Evolutionary conservation across 2,329 filamentous ascomycete species (phyloP), one percentile per base, ranked within the genome.

Genomic region (Botrytis sinoallii): DNA sequence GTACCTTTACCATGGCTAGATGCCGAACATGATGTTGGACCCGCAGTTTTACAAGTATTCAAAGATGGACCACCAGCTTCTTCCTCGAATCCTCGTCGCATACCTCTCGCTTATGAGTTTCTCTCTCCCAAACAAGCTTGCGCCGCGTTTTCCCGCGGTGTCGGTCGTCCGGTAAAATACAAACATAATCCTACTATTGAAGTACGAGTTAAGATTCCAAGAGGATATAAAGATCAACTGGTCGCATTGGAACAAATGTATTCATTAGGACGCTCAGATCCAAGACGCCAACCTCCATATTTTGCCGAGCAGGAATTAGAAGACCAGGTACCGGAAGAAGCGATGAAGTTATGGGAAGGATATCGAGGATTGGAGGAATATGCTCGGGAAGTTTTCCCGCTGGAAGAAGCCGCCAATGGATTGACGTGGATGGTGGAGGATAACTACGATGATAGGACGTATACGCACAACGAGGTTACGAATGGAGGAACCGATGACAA

Each of bases 391-490:
- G 94, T 97, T 42, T 98, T 98, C 79, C 93, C 94, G 0, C 88
- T 98, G 20, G 96, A 99, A 82, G 96, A 99, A 84, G 92, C 95
- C 78, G 94, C 94, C 46, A 98, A 98, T 81, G 95, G 95, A 8
- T 84, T 96, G 80, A 93, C 92, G 25, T 99, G 96, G 96, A 98
- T 98, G 95, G 81, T 87, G 61, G 86, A 88, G 7, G 86, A 87
- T 18, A 86, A 75, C 16, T 74, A 81, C 80, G 76, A 80, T 75
- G 75, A 71, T 63, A 74, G 35, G n/a, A 20, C 66, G 10, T 68
- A 68, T 22, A 57, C 48, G 10, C 66, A 55, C 6, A 68, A 81
- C 76, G 80, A 74, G 16, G 59, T 71, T 9, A 65, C 71, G 7
- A 80, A 78, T 48, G 82, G 81, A 12, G 82, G 82, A 29, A 75